phyloP scores from a whole-genome alignment of 352 stramenopile species.

The Globisporangium nodosum region DNA sequence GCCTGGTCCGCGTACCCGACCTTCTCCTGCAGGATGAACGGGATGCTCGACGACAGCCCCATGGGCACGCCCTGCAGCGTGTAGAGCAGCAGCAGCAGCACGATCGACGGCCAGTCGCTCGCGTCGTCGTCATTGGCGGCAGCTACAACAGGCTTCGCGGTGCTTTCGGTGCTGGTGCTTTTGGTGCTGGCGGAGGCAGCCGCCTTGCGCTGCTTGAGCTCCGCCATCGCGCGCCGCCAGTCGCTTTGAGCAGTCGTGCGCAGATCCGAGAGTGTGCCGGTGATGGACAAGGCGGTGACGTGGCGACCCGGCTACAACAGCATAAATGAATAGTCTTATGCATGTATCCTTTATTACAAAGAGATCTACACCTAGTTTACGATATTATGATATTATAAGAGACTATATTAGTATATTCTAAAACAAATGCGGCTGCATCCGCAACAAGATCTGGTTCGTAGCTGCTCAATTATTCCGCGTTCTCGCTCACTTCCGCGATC shows the following conservation, averaged over 20 bases:
- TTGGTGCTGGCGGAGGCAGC: background rate
- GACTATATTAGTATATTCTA: background rate
- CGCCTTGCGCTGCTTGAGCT: conserved; percentile 31
- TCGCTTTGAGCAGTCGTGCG: background rate
- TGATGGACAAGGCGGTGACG: conserved; percentile 6
- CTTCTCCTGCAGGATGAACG: conserved; percentile 98
- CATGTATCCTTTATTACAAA: no score
- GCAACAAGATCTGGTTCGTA: background rate
- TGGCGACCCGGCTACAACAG: background rate
- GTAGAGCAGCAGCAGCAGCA: conserved; percentile 96
- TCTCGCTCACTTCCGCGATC: background rate
- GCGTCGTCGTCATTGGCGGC: conserved; percentile 24
- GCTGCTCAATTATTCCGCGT: background rate
- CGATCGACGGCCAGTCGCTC: conserved; percentile 72
- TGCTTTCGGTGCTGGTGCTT: background rate
- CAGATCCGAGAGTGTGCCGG: conserved; percentile 2
- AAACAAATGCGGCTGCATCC: background rate
- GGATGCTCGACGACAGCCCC: conserved; percentile 96
- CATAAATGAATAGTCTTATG: no score
- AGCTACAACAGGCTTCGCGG: background rate
- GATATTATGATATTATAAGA: background rate
- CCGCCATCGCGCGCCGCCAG: conserved; percentile 7
- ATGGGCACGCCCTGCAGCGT: conserved; percentile 99
- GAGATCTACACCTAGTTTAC: background rate
- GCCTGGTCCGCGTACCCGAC: conserved; percentile 95